These are phyloP conservation scores for Mortierella polycephala DNA, from an alignment of 371 early-diverging fungal species.

Conservation along the genomic window DNA sequence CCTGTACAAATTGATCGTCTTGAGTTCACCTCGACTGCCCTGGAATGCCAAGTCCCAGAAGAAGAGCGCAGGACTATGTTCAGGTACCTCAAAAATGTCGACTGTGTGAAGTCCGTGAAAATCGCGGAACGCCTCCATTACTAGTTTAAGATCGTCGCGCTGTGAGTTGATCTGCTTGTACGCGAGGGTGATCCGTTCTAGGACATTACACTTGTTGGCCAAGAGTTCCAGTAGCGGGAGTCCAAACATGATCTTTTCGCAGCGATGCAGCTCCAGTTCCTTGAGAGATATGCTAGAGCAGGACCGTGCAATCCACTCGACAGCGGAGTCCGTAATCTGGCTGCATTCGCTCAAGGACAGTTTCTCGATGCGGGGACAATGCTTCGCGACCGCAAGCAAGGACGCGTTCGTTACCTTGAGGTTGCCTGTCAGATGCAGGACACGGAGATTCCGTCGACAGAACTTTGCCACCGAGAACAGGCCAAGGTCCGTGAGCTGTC, in stretches of 20 bases:
- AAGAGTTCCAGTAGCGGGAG: slow-evolving; percentile 29
- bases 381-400: slow-evolving; percentile 35
- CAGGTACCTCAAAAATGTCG: slow-evolving; percentile 43
- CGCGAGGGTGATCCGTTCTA: slow-evolving; percentile 38
- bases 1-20: slow-evolving; percentile 36
- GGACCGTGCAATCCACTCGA: slow-evolving; percentile 48
- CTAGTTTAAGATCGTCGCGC: slow-evolving; percentile 50
- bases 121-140: slow-evolving; percentile 52
- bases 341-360: slow-evolving; percentile 37
- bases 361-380: slow-evolving; percentile 37
- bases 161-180: slow-evolving; percentile 52
- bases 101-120: slow-evolving; percentile 22
- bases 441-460: slow-evolving; percentile 44
- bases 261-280: slow-evolving; percentile 47
- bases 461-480: slow-evolving; percentile 48
- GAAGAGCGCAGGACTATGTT: slow-evolving; percentile 50
- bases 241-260: slow-evolving; percentile 45
- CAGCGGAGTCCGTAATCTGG: slow-evolving; percentile 38
- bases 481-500: slow-evolving; percentile 42
- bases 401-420: slow-evolving; percentile 42
- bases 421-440: slow-evolving; percentile 33
- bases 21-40: slow-evolving; percentile 26
- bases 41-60: slow-evolving; percentile 52
- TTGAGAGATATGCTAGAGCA: slow-evolving; percentile 27
- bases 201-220: slow-evolving; percentile 24